A percentile compares a stretch with the other conserved stretches of the same genome.
These are phyloP conservation scores for Lentinus polychrous DNA, from an alignment of 1,284 basidiomycete species.

Conservation along the genomic window DNA sequence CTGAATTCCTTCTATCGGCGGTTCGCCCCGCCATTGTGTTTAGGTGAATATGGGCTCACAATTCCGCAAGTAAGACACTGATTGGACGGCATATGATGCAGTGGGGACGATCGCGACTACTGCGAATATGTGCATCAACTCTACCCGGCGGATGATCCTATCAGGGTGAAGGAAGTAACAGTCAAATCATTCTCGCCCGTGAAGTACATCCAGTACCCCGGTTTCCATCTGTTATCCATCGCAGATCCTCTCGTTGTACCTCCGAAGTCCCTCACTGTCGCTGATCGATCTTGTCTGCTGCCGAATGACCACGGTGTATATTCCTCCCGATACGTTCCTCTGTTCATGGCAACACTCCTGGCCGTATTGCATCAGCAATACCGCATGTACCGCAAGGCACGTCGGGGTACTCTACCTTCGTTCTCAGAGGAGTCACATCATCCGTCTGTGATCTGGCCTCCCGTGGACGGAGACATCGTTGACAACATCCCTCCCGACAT, in stretches of 20 bases:
- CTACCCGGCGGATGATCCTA: not conserved
- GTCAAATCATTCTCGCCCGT: constrained; percentile 82
- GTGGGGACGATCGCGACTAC: constrained; percentile 87
- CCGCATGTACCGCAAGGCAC: constrained; percentile 26
- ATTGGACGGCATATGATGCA: constrained; percentile 27
- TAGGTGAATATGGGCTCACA: too few relatives aligned
- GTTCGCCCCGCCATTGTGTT: constrained; percentile 65
- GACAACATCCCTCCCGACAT: not conserved
- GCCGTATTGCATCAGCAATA: constrained; percentile 21
- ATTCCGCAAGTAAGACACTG: too few relatives aligned
- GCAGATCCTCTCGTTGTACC: constrained; percentile 34
- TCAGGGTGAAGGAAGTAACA: constrained; percentile 49
- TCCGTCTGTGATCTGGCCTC: not conserved
- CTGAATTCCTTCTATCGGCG: constrained; percentile 59
- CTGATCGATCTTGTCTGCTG: constrained; percentile 44
- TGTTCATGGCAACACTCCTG: constrained; percentile 29
- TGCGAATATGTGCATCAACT: constrained; percentile 49
- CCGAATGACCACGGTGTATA: constrained; percentile 50
- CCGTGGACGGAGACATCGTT: not conserved
- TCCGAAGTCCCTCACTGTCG: constrained; percentile 17
- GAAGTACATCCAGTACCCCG: constrained; percentile 69
- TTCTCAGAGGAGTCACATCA: not conserved
- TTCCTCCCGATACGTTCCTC: constrained; percentile 38
- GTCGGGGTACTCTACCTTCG: not conserved
- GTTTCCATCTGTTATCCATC: constrained; percentile 81